Evolutionary conservation across 441 rosid species (phyloP), one percentile per base, ranked within the genome.

Genomic region (Macaranga tanarius): DNA sequence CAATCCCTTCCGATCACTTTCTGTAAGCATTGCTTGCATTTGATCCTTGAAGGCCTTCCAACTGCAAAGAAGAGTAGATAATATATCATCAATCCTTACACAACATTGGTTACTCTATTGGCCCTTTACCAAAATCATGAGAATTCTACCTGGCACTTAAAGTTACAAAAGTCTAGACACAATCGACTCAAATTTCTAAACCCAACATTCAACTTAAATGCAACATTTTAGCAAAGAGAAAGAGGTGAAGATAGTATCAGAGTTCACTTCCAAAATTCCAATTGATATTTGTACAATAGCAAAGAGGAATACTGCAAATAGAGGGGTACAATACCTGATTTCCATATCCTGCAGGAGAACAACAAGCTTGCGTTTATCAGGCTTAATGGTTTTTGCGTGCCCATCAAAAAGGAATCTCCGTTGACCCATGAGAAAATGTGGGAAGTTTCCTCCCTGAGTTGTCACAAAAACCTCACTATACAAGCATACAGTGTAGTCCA

Each of bases 381-480:
- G 99, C 71, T 75, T 89, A 74, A 94, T 81, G 40, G 97, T 92
- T 84, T 89, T 94, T 7, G 97, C 89, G 79, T 94, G 99, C 69
- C 97, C 97, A 65, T 83, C 86, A 34, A 84, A 89, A 51, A 94
- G 85, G 76, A 90, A 94, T 85, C 97, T 84, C 26, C 97, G 85
- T 73, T 94, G 99, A 47, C 99, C 99, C 97, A 92, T 94, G 78
- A 92, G 76, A 80, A 94, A 90, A 80, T 94, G 97, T 2, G 99
- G 97, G 82, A 94, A 92, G 82, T 92, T 94, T 71, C 99, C 97
- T 25, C 99, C 97, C 66, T 94, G 99, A 74, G 97, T 92, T 63
- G 97, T 89, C 76, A 89, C 90, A 71, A 92, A 94, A 54, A 90
- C 91, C 82, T 94, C 97, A 66, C 99, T 94, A 61, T 77, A 78